Evolutionary conservation across 345 rosid species (phyloP), one percentile per base, ranked within the genome.

Genomic region (Crucihimalaya himalaica): DNA sequence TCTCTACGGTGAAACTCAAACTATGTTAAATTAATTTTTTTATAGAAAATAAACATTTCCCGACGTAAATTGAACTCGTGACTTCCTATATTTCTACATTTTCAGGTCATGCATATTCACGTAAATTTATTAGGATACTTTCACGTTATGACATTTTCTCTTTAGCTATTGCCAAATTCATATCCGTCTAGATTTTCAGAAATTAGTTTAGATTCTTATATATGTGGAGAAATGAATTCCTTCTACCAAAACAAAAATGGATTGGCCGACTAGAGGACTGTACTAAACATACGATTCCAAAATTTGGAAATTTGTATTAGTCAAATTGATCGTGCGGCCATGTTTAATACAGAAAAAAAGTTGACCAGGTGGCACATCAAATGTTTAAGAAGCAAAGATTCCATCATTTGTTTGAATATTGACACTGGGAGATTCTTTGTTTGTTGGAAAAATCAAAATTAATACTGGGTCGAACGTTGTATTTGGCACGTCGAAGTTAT

Each of bases 301-400:
- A 23, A 3, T 9, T 52, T 66, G 39, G 39, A 2, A 18, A 31
- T 28, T 21, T 69, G 19, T n/a, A 6, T 54, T 23, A 2, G 57
- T 64, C 31, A 34, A 48, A 4, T 34, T 47, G 66, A 73, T 65
- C 72, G 78, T 73, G 78, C 60, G 72, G 23, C 78, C 78, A 65
- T 66, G 78, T 56, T 46, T 25, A 18, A 19, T 34, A 28, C 43
- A 37, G 51, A 57, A 65, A 57, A 65, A n/a, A 35, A 53, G 34
- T 72, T 72, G 77, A 72, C 70, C 28, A 3, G 9, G 25, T 65
- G 16, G 5, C 31, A 34, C 5, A 56, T 18, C 23, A 66, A 73
- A 39, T 65, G 66, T 45, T 66, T 65, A 47, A 47, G 72, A 66
- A 73, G 23, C 43, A 47, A 55, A 35, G 60, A 56, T 66, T 56